phyloP scores from a whole-genome alignment of 2,329 filamentous ascomycete genomes.

The Cucurbitaria berberidis region DNA sequence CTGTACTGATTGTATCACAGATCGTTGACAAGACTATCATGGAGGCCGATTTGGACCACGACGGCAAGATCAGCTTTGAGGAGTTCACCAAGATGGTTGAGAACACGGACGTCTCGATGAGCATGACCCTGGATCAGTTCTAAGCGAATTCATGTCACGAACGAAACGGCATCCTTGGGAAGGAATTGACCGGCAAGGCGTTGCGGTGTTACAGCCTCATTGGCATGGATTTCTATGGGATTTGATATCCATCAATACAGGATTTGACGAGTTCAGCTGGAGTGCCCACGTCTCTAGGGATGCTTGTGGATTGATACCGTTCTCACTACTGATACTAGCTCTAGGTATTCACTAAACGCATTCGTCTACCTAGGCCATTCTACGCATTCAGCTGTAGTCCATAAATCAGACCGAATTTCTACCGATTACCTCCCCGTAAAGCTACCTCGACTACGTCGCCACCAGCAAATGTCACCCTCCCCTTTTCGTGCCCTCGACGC shows the following conservation, averaged over 20 bases:
- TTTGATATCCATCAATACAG: slow-evolving; percentile 39
- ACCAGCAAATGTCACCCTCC: background rate
- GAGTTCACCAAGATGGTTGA: slow-evolving; percentile 99
- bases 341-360: background rate
- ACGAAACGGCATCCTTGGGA: slow-evolving; percentile 22
- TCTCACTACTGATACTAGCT: background rate
- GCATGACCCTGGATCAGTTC: slow-evolving; percentile 68
- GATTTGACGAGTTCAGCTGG: background rate
- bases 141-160: slow-evolving; percentile 23
- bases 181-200: slow-evolving; percentile 40
- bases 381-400: background rate
- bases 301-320: background rate
- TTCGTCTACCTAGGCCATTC: background rate
- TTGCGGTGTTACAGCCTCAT: slow-evolving; percentile 34
- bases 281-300: background rate
- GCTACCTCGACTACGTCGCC: background rate
- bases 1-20: slow-evolving; percentile 46
- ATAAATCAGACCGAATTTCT: background rate
- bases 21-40: slow-evolving; percentile 99
- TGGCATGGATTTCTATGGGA: slow-evolving; percentile 25
- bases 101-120: slow-evolving; percentile 77
- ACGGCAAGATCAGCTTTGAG: slow-evolving; percentile 98
- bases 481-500: background rate
- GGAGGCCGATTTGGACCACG: slow-evolving; percentile 95
- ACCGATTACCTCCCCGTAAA: background rate